Evolutionary conservation across 2,329 filamentous ascomycete genomes (phyloP), one percentile per base, ranked within the genome.

Genomic region (Phyllosticta capitalensis): DNA sequence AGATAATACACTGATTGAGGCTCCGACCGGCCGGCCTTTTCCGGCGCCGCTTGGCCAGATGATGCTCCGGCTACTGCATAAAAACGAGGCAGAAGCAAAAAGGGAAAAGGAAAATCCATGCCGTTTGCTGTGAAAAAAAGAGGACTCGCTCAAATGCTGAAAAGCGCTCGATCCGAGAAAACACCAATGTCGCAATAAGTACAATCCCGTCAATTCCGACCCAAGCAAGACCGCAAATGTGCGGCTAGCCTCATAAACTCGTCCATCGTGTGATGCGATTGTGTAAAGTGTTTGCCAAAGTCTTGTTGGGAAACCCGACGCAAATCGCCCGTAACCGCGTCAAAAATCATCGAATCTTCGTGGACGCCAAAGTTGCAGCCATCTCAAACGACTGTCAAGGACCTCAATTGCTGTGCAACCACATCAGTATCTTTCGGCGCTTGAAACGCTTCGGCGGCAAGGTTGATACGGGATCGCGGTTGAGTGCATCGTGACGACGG

Each of bases 381-480:
- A 54, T 54, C 7, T 22, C 48, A 54, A 26, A 72, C 73, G 63
- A 74, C 69, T 59, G 70, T 73, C 72, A 73, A 73, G 68, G 72
- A 66, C 67, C 73, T 72, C 69, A 72, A 72, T 58, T 72, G 70
- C 30, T 56, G 59, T 45, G 57, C 20, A 10, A 57, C 57, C 49
- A 62, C 26, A 38, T 62, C 61, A 24, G 20, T 55, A 21, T 62
- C 58, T 21, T 54, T 56, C 30, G 38, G 38, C 38, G 61, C 30
- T 7, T 59, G 56, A 50, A 61, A 60, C 5, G 28, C 53, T 9
- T 53, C 55, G 14, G 50, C 54, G 30, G 53, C 52, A 20, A 55
- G 54, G 9, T 45, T 50, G 52, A 59, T 59, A 22, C 54, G 60
- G 2, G 51, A 50, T 17, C 56, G 55, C n/a, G 38, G 28, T 50